Evolutionary conservation across 768 basidiomycete species (phyloP).

Genomic region (Lentinus brumalis): DNA sequence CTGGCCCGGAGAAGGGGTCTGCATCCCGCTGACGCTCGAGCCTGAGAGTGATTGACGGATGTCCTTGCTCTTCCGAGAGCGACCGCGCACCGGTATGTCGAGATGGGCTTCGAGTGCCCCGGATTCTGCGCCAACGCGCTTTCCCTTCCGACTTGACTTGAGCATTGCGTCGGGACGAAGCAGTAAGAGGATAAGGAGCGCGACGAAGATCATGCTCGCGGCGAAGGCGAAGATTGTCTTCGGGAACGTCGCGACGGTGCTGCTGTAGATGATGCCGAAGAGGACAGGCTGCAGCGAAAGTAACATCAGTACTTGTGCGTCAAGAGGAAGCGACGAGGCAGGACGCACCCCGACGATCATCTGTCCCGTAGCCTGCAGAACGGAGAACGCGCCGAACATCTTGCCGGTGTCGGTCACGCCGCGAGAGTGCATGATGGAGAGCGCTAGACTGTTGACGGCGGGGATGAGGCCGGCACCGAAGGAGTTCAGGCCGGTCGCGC

Average conservation of each 20-base stretch:
- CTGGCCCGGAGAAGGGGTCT: background rate
- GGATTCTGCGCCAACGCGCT: conserved; percentile 6
- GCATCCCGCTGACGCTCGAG: conserved; percentile 12
- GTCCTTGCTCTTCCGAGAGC: conserved; percentile 43
- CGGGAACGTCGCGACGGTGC: conserved; percentile 64
- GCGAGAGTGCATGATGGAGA: conserved; percentile 60
- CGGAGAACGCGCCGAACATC: conserved; percentile 72
- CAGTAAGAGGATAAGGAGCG: conserved; percentile 48
- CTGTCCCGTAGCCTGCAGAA: conserved; percentile 66
- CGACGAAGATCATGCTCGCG: conserved; percentile 51
- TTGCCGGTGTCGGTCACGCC: conserved; percentile 45
- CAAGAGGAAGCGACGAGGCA: background rate
- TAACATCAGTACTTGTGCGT: background rate
- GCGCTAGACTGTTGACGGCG: conserved; percentile 69
- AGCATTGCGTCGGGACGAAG: conserved; percentile 38
- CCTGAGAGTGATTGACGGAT: conserved; percentile 3
- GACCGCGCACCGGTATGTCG: conserved; percentile 27
- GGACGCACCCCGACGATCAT: conserved; percentile 53
- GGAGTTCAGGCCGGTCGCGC: conserved; percentile 60
- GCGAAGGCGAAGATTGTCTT: conserved; percentile 70
- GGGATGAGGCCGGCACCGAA: conserved; percentile 73
- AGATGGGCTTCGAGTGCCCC: conserved; percentile 25
- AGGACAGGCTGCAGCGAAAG: conserved; percentile 55
- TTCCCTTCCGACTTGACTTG: conserved; percentile 18
- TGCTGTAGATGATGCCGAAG: conserved; percentile 67